Conservation (phyloP, 1,284 basidiomycete genomes). For the Tilletia indica region DNA sequence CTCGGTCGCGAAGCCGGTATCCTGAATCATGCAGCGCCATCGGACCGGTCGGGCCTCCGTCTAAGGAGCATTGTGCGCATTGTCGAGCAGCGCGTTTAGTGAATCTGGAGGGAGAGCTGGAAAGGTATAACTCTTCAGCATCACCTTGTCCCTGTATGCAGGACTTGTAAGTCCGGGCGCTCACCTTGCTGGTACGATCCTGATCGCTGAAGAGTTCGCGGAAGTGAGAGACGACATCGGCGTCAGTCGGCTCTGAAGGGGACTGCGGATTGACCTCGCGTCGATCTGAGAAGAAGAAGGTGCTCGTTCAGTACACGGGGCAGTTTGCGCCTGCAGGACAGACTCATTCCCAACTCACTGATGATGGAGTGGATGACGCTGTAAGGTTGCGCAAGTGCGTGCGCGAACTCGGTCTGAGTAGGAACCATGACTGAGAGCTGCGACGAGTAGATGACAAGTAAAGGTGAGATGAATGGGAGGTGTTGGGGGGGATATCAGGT, state of each 20-base stretch:
- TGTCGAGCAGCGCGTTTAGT: conserved; percentile 18
- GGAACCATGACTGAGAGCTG: conserved; percentile 28
- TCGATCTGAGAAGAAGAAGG: background rate
- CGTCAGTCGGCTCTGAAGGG: conserved; percentile 30
- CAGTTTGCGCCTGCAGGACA: background rate
- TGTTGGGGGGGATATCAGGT: too few relatives aligned
- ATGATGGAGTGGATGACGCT: conserved; percentile 35
- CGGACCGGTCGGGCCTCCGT: conserved; percentile 47
- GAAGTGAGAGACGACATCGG: conserved; percentile 32
- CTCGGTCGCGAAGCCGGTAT: conserved; percentile 54
- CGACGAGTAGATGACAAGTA: too few relatives aligned
- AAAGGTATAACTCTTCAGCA: background rate
- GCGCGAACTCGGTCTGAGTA: conserved; percentile 34
- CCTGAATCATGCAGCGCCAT: conserved; percentile 56
- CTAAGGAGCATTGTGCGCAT: conserved; percentile 10
- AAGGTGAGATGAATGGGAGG: too few relatives aligned
- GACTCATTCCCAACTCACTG: conserved; percentile 16
- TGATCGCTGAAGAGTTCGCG: conserved; percentile 28
- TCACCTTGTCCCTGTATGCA: background rate
- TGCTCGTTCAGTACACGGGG: background rate
- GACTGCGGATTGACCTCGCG: conserved; percentile 11
- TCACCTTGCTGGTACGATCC: conserved; percentile 30
- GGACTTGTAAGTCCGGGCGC: too few relatives aligned
- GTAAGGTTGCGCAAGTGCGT: conserved; percentile 33
- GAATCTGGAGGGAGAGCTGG: conserved; percentile 27